phyloP scores from a whole-genome alignment of 1,284 basidiomycete species.

The Microbotryum violaceum region DNA sequence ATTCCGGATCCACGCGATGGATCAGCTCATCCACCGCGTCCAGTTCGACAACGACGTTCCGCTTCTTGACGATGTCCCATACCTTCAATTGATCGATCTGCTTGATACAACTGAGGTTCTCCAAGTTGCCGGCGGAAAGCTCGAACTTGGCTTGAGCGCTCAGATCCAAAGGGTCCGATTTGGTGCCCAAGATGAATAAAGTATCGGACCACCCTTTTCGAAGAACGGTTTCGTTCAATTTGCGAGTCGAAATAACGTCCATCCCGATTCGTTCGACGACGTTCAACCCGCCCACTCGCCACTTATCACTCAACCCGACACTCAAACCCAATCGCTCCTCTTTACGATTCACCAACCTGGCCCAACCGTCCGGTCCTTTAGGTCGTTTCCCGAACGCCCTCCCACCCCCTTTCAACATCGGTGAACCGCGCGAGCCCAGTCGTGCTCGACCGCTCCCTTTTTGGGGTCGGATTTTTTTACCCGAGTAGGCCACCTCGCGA shows the following conservation, averaged over 20 bases:
- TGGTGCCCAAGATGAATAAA: slow-evolving; percentile 18
- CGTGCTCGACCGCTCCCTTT: slow-evolving; percentile 88
- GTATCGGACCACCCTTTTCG: slow-evolving; percentile 20
- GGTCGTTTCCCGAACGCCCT: slow-evolving; percentile 33
- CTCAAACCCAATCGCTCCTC: slow-evolving; percentile 29
- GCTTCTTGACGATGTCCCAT: slow-evolving; percentile 28
- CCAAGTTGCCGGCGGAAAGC: slow-evolving; percentile 25
- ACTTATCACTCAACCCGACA: slow-evolving; percentile 31
- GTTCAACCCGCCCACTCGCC: slow-evolving; percentile 21
- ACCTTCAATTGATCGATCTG: slow-evolving; percentile 21
- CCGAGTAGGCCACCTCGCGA: slow-evolving; percentile 79
- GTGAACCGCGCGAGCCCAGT: slow-evolving; percentile 78
- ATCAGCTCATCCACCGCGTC: slow-evolving; percentile 25
- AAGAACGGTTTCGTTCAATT: slow-evolving; percentile 12
- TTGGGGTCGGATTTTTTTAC: slow-evolving; percentile 78
- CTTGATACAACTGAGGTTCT: slow-evolving; percentile 15
- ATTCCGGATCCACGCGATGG: slow-evolving; percentile 21
- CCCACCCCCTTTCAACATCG: slow-evolving; percentile 86
- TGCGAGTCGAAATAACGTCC: slow-evolving; percentile 15
- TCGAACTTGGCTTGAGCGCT: slow-evolving; percentile 13
- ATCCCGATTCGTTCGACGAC: slow-evolving; percentile 24
- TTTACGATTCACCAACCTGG: slow-evolving; percentile 30
- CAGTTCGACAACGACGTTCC: slow-evolving; percentile 27
- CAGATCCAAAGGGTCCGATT: not conserved
- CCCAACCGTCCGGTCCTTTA: slow-evolving; percentile 31